Evolutionary conservation across 306 rosid species (phyloP).

Genomic region (Malus fusca): DNA sequence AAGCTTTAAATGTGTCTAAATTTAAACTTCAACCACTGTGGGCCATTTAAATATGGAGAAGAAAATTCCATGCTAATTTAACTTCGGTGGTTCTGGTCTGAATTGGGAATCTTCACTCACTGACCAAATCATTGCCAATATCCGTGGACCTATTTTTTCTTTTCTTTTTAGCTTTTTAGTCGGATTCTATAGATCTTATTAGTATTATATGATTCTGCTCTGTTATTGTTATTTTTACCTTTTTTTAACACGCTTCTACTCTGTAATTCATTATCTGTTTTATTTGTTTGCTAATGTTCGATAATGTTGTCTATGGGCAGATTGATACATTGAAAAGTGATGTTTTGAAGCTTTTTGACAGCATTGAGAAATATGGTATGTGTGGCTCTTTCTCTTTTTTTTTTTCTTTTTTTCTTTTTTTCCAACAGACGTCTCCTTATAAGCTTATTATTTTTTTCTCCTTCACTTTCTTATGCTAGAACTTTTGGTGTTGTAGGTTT

Average conservation of each 20-base stretch:
- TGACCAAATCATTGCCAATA: neutral
- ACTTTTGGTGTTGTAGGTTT: neutral
- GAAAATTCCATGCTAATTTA: neutral
- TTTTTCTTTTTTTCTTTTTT: neutral
- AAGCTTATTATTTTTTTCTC: neutral
- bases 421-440: neutral
- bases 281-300: neutral
- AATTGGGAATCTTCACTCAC: neutral
- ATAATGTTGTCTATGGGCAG: constrained; percentile 41
- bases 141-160: neutral
- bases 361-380: constrained; percentile 94
- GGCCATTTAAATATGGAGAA: neutral
- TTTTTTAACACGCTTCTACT: neutral
- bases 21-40: neutral
- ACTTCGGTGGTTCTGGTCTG: neutral
- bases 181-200: neutral
- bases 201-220: neutral
- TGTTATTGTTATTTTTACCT: neutral
- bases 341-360: constrained; percentile 86
- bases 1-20: neutral
- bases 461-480: neutral
- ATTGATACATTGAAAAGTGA: constrained; percentile 67
- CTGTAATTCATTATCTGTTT: neutral
- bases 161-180: neutral
- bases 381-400: constrained; percentile 1